phyloP scores from a whole-genome alignment of 108 stramenopile genomes.

The Seminavis robusta region DNA sequence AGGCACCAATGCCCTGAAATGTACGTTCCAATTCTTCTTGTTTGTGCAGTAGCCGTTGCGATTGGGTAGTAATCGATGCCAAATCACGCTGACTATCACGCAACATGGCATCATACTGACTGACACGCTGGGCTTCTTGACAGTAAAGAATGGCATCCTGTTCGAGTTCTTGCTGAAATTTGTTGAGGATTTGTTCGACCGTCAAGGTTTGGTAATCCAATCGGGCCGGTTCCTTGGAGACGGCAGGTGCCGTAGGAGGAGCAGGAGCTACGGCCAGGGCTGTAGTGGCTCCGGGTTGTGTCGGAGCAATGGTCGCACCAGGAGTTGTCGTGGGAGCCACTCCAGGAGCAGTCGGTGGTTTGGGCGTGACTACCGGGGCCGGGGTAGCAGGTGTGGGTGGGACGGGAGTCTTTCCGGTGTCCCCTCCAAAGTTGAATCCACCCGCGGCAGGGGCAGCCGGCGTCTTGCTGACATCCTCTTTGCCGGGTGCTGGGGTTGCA shows the following conservation, averaged over 20 bases:
- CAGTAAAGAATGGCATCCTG: slow-evolving; percentile 58
- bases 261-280: slow-evolving; percentile 12
- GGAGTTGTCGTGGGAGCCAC: slow-evolving; percentile 5
- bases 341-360: slow-evolving; percentile 6
- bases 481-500: background rate
- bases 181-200: slow-evolving; percentile 81
- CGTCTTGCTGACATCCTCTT: slow-evolving; percentile 15
- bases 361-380: slow-evolving; percentile 19
- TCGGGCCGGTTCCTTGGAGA: slow-evolving; percentile 38
- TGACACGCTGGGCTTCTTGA: slow-evolving; percentile 73
- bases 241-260: slow-evolving; percentile 6
- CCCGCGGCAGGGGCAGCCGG: slow-evolving; percentile 14
- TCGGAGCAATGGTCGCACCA: background rate
- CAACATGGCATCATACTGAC: slow-evolving; percentile 72
- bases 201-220: slow-evolving; percentile 79
- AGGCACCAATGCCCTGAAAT: slow-evolving; percentile 51
- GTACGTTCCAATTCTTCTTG: slow-evolving; percentile 62
- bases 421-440: background rate
- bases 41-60: slow-evolving; percentile 51
- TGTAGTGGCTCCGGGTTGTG: slow-evolving; percentile 7
- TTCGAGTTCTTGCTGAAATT: slow-evolving; percentile 74
- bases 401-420: background rate
- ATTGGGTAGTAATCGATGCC: slow-evolving; percentile 43
- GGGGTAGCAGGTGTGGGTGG: slow-evolving; percentile 17
- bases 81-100: slow-evolving; percentile 66